A percentile compares a stretch with the other conserved stretches of the same genome.
Evolutionary conservation across 73 alveolate genomes (phyloP).

Genomic region (Symbiodinium pilosum): DNA sequence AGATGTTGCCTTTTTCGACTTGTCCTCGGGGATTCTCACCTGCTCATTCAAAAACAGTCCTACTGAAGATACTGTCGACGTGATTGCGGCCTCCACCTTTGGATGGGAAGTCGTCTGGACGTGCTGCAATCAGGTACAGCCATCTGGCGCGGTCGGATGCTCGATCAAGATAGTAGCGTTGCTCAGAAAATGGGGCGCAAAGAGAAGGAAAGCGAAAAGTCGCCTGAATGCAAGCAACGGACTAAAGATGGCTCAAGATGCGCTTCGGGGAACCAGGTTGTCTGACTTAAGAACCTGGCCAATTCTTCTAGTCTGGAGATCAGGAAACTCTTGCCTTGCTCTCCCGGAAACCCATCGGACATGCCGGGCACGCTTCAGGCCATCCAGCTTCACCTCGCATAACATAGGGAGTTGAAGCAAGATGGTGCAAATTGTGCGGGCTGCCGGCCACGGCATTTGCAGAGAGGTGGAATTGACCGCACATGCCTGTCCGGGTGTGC

Average conservation of each 20-base stretch:
- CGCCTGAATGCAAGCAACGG: too few relatives aligned
- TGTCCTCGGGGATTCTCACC: conserved; percentile 3
- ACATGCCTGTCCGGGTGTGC: conserved; percentile 20
- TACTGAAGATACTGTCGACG: too few relatives aligned
- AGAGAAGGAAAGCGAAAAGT: too few relatives aligned
- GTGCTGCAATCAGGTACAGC: conserved; percentile 82
- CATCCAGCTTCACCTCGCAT: conserved; percentile 74
- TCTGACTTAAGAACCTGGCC: too few relatives aligned
- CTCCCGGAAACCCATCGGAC: too few relatives aligned
- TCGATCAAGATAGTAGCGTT: too few relatives aligned
- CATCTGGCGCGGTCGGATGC: conserved; percentile 61
- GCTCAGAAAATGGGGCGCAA: too few relatives aligned
- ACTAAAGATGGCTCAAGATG: too few relatives aligned
- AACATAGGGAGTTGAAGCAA: background rate
- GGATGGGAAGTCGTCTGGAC: conserved; percentile 60
- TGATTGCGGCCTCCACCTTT: background rate
- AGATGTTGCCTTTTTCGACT: background rate
- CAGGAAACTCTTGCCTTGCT: too few relatives aligned
- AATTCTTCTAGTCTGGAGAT: too few relatives aligned
- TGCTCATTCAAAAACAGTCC: background rate
- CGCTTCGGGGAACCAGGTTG: too few relatives aligned
- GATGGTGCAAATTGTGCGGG: background rate
- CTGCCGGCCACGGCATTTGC: conserved; percentile 59
- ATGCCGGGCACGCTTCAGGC: conserved; percentile 49
- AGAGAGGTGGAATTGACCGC: conserved; percentile 54